phyloP scores from a whole-genome alignment of 352 stramenopile species.

The Pythium aquatile region DNA sequence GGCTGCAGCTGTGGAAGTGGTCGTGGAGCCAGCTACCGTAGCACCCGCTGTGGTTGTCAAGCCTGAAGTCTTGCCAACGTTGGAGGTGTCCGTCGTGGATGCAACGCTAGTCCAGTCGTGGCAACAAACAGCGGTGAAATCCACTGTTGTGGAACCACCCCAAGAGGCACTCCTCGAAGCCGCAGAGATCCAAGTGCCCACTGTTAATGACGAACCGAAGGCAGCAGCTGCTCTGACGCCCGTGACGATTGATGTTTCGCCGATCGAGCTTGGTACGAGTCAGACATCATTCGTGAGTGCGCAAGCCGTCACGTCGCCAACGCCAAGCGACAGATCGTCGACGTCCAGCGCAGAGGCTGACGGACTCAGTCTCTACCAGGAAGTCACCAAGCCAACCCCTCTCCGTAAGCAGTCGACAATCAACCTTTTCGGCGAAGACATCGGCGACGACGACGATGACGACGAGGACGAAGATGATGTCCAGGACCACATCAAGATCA shows the following conservation, averaged over 20 bases:
- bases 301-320: background rate
- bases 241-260: background rate
- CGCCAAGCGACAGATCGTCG: background rate
- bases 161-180: background rate
- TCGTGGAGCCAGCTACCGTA: background rate
- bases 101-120: background rate
- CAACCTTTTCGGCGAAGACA: constrained; percentile 29
- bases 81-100: background rate
- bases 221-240: background rate
- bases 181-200: background rate
- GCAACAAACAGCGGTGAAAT: background rate
- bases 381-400: background rate
- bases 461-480: constrained; percentile 4
- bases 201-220: background rate
- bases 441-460: constrained; percentile 20
- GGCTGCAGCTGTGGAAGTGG: background rate
- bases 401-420: constrained; percentile 15
- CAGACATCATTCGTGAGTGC: background rate
- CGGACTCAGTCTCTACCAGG: background rate
- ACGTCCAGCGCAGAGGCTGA: constrained; percentile 3
- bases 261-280: background rate
- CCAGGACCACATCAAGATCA: background rate
- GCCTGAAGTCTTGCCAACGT: background rate
- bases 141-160: background rate
- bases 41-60: background rate